Conservation (phyloP, 169 alveolate genomes). For the Plasmodium vivax region DNA sequence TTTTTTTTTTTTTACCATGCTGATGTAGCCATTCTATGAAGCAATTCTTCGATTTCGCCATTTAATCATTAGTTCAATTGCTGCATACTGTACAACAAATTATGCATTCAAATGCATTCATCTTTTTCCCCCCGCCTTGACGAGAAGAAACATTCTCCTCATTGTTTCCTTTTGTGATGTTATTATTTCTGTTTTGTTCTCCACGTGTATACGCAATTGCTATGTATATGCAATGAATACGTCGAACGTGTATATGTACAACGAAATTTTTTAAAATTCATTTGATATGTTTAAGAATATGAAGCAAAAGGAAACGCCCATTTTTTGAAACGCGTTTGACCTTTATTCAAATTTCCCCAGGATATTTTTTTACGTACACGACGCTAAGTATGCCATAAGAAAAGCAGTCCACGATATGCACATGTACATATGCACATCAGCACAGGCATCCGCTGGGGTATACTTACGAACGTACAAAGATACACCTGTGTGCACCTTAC, state of each 20-base stretch:
- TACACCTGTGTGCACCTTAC: background rate
- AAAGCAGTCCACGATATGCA: slow-evolving; percentile 1
- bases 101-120: background rate
- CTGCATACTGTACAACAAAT: background rate
- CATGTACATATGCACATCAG: background rate
- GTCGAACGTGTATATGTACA: background rate
- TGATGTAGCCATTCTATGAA: background rate
- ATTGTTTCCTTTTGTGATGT: background rate
- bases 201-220: background rate
- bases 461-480: background rate
- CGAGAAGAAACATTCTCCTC: background rate
- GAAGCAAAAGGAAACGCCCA: background rate
- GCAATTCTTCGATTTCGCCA: background rate
- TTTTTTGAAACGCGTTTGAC: background rate
- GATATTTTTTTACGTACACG: background rate
- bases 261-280: background rate
- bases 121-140: background rate
- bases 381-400: background rate
- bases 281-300: background rate
- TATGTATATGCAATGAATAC: background rate
- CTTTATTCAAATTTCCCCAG: background rate
- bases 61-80: background rate
- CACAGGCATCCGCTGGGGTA: background rate
- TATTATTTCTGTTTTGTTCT: background rate
- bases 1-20: background rate